Conservation (phyloP, 2,329 filamentous ascomycete species). For the Claviceps arundinis region DNA sequence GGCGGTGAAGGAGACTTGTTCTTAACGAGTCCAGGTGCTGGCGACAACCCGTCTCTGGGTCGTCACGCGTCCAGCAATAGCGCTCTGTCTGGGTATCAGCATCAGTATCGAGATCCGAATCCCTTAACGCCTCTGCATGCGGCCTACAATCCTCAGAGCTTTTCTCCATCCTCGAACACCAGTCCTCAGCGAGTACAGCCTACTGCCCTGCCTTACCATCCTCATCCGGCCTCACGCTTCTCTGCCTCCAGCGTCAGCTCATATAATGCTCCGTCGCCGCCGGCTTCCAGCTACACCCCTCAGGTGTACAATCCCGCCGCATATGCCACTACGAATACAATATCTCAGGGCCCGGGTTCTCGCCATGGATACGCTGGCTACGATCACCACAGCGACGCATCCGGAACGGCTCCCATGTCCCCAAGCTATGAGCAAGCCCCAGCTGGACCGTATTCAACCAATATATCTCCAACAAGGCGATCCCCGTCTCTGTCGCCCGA, state of each 20-base stretch:
- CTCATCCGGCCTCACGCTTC: constrained; percentile 26
- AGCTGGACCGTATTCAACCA: constrained; percentile 19
- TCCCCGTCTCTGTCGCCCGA: constrained; percentile 19
- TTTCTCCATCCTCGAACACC: constrained; percentile 22
- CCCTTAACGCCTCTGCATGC: constrained; percentile 30
- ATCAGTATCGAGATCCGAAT: constrained; percentile 34
- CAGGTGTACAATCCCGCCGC: constrained; percentile 46
- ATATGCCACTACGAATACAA: constrained; percentile 32
- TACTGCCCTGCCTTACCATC: constrained; percentile 36
- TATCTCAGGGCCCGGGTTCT: constrained; percentile 37
- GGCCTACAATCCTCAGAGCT: constrained; percentile 61
- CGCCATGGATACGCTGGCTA: constrained; percentile 31
- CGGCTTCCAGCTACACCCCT: constrained; percentile 32
- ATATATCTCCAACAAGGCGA: constrained; percentile 9
- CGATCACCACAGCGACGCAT: constrained; percentile 30
- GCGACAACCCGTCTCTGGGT: constrained; percentile 10
- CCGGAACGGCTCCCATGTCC: constrained; percentile 22
- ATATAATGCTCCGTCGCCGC: constrained; percentile 19
- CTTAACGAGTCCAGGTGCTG: constrained; percentile 33
- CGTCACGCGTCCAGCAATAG: constrained; percentile 29
- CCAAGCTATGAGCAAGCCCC: constrained; percentile 25
- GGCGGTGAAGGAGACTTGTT: constrained; percentile 48
- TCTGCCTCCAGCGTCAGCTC: constrained; percentile 21
- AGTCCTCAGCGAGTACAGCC: constrained; percentile 34
- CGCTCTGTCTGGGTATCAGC: constrained; percentile 38